Base-by-base conservation (phyloP, 2,329 filamentous ascomycete species). In the Hymenoscyphus infarciens region DNA sequence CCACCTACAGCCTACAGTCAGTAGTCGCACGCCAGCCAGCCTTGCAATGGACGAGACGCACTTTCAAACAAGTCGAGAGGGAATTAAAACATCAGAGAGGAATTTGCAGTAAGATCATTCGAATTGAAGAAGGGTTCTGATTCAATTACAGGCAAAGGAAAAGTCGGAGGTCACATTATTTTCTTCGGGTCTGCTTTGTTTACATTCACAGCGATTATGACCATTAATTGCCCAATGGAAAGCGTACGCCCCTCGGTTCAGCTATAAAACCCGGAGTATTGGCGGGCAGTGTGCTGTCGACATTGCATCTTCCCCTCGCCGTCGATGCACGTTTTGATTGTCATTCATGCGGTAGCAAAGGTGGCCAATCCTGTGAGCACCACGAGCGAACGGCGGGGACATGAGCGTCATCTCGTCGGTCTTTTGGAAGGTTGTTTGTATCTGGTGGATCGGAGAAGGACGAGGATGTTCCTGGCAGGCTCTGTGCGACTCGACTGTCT, bases 261-360 rank as follows among this genome's bases (percentile, higher is more conserved):
- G 56, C 63, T 61, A 63, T 65, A 63, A 35, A 57, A 62, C 22
- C 42, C 10, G 61, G 60, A 56, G 25, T 64, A 64, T 64, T 61
- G 52, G 57, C 45, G 58, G 35, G 53, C 35, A 57, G 25, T 61
- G 59, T 57, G 49, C 59, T 64, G 58, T 64, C 33, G 6, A 35
- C 33, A 35, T 35, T 35, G 33, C 33, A 35, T 35, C 13, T 35
- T 15, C 33, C 31, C 61, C 35, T 58, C 59, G 64, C 61, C 31
- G 31, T 62, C 56, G 29, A 56, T 63, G 64, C 62, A 65, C 61
- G 62, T 33, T 64, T 60, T 65, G 63, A 66, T 67, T 61, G 62
- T 63, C 45, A 66, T 67, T 67, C 64, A 69, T 68, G 67, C 67
- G 62, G 59, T 63, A 60, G 57, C 49, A 33, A 10, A 33, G 42